Percentiles rank a stretch among this genome's conserved stretches.
Conservation (phyloP, 805 yeast species). For the Suhomyces xylopsoci region DNA sequence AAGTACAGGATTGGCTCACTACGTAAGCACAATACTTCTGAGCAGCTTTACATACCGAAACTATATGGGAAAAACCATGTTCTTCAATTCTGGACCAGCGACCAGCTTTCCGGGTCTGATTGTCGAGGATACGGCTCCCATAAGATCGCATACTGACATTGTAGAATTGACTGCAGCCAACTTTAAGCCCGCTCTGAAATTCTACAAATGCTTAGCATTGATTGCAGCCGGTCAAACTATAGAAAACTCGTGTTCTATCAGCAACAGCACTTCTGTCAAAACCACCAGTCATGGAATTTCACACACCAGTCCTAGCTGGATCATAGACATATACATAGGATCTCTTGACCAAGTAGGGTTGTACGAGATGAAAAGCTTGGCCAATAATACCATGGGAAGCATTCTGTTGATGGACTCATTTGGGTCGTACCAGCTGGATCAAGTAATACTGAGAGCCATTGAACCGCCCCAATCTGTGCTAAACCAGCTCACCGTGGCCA, state of each 20-base stretch:
- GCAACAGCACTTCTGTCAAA: constrained; percentile 15
- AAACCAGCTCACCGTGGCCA: constrained; percentile 22
- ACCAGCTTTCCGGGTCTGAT: constrained; percentile 37
- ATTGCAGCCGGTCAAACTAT: constrained; percentile 27
- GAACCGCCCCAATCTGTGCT: neutral
- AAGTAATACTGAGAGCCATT: neutral
- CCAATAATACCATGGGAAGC: constrained; percentile 31
- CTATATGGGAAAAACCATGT: constrained; percentile 24
- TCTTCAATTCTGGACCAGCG: constrained; percentile 39
- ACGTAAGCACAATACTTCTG: constrained; percentile 21
- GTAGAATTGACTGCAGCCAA: constrained; percentile 27
- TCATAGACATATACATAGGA: constrained; percentile 32
- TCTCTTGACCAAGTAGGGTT: constrained; percentile 42
- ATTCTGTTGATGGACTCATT: constrained; percentile 31
- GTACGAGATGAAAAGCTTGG: constrained; percentile 39
- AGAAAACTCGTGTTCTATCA: constrained; percentile 15
- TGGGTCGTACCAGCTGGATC: constrained; percentile 18
- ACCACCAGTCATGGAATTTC: constrained; percentile 15
- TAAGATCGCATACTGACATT: constrained; percentile 38
- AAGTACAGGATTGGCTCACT: constrained; percentile 34
- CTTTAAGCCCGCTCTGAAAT: constrained; percentile 22
- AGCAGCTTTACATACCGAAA: constrained; percentile 16
- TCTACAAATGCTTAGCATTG: constrained; percentile 26
- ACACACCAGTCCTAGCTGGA: constrained; percentile 19
- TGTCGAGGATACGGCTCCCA: constrained; percentile 11